Evolutionary conservation across 140 eudicot genomes (phyloP), one percentile per base, ranked within the genome.

Genomic region (Cichorium intybus): DNA sequence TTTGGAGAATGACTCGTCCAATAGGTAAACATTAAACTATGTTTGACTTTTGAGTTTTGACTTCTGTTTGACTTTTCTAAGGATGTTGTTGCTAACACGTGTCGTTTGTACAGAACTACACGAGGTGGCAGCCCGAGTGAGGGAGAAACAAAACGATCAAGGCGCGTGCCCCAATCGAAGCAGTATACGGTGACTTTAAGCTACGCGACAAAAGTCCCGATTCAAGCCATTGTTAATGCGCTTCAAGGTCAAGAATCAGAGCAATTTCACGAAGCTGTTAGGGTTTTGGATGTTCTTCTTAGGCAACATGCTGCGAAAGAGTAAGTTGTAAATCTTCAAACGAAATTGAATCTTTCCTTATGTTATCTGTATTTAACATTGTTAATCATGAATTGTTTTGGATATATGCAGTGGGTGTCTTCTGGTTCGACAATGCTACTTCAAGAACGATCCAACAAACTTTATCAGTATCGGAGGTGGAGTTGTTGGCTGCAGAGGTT

Each of bases 341-440:
- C 49, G 7, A 43, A n/a, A n/a, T n/a, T n/a, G 31, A 17, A 3
- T 16, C 49, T 0, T 27, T 10, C 0, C 46, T 31, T 20, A 9
- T n/a, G 34, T 2, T 51, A 37, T 7, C 11, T 3, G 1, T 47
- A 17, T 21, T 53, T 2, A 17, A 16, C n/a, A n/a, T n/a, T n/a
- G 15, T n/a, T 28, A 63, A 43, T 43, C 49, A 4, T 43, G n/a
- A 20, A 58, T 60, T 3, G 15, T 55, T 17, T 41, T 26, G 12
- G 4, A 28, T 20, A 0, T 31, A 6, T 7, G 47, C 85, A 89
- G 92, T 59, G 95, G 90, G 2, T 86, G 97, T 60, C 85, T 89
- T n/a, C 83, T 89, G 1, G 90, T 89, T 27, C 63, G 88, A 0
- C 97, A 89, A 16, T 86, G 92, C 2, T 89, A 78, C 72, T 89